These are phyloP conservation scores for Clonostachys rosea DNA, from an alignment of 2,329 filamentous ascomycete genomes.

Conservation along the genomic window DNA sequence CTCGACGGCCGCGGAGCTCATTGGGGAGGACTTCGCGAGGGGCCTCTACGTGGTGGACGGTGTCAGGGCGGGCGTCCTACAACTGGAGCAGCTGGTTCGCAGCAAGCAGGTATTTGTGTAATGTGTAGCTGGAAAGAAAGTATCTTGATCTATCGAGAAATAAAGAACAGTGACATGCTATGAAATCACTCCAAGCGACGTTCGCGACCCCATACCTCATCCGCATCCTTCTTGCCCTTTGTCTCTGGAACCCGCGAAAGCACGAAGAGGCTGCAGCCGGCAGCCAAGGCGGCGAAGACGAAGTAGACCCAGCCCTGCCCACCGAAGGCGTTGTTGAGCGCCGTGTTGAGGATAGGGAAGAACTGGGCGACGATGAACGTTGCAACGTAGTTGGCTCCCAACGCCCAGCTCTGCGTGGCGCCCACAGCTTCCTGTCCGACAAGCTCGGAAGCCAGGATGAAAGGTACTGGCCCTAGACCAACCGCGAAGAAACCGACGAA, in stretches of 20 bases:
- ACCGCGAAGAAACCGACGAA: constrained; percentile 91
- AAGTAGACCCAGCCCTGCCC: constrained; percentile 84
- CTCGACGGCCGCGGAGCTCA: constrained; percentile 58
- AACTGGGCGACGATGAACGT: constrained; percentile 94
- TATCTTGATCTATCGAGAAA: background rate
- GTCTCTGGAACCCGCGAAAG: constrained; percentile 78
- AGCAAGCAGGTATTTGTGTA: constrained; percentile 30
- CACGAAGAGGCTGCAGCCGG: constrained; percentile 67
- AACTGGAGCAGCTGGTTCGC: constrained; percentile 51
- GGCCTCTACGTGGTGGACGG: constrained; percentile 72
- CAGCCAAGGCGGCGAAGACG: constrained; percentile 76
- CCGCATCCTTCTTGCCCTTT: constrained; percentile 73
- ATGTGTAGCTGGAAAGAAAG: background rate
- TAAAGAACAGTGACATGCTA: background rate
- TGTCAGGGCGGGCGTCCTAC: constrained; percentile 63
- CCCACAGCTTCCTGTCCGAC: constrained; percentile 89
- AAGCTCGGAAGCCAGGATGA: constrained; percentile 87
- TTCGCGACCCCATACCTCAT: constrained; percentile 80
- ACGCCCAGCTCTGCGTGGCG: constrained; percentile 81
- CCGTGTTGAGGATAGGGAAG: constrained; percentile 81
- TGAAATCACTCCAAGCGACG: background rate
- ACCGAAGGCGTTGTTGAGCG: constrained; percentile 57
- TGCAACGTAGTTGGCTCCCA: constrained; percentile 83
- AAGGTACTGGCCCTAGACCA: constrained; percentile 89
- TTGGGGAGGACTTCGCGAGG: constrained; percentile 53